Evolutionary conservation across 2,329 filamentous ascomycete species (phyloP).

Genomic region (Fusarium sp.): DNA sequence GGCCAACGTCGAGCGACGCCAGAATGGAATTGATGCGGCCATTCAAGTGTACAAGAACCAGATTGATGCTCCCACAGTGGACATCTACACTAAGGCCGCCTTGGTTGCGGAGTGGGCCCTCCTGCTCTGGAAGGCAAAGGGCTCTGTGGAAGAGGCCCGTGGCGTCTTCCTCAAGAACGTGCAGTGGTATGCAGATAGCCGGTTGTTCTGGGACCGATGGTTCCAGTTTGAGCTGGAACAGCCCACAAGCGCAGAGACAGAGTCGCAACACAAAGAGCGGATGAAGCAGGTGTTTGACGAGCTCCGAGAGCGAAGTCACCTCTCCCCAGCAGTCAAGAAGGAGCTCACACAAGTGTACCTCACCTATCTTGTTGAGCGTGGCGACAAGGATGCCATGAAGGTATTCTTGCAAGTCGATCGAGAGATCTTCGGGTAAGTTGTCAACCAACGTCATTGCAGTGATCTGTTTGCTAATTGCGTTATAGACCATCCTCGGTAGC

Average conservation of each 20-base stretch:
- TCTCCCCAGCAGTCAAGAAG: constrained; percentile 76
- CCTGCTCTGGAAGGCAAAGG: constrained; percentile 89
- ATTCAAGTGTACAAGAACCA: constrained; percentile 86
- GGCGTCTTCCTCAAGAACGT: constrained; percentile 85
- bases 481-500: constrained; percentile 61
- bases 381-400: constrained; percentile 85
- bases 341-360: constrained; percentile 85
- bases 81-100: constrained; percentile 85
- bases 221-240: constrained; percentile 90
- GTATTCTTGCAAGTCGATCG: constrained; percentile 86
- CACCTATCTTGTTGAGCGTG: constrained; percentile 84
- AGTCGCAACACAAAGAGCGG: constrained; percentile 75
- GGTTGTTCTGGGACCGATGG: constrained; percentile 90
- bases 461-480: constrained; percentile 22
- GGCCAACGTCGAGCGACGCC: constrained; percentile 87
- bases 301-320: constrained; percentile 77
- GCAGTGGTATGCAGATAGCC: constrained; percentile 86
- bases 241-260: constrained; percentile 73
- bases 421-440: constrained; percentile 83
- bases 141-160: constrained; percentile 82
- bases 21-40: constrained; percentile 85
- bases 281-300: constrained; percentile 85
- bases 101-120: constrained; percentile 90
- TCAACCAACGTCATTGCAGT: not conserved
- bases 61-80: constrained; percentile 78